These are phyloP conservation scores for Kodamaea jinghongensis DNA, from an alignment of 805 yeast genomes.

Conservation along the genomic window DNA sequence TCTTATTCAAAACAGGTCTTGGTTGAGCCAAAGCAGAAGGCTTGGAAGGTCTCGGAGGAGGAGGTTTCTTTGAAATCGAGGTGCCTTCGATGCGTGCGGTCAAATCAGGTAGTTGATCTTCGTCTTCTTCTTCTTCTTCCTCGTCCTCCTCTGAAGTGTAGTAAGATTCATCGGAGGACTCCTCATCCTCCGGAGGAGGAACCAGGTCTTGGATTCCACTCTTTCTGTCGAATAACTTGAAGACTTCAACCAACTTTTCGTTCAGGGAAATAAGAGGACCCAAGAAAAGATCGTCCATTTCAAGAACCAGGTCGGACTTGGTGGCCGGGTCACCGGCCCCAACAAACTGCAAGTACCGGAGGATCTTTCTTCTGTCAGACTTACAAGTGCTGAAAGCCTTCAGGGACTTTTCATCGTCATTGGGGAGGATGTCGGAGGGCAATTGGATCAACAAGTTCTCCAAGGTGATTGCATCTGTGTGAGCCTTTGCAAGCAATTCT, in stretches of 20 bases:
- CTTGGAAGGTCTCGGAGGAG: constrained; percentile 26
- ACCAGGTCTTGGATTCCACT: constrained; percentile 40
- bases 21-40: constrained; percentile 15
- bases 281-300: constrained; percentile 69
- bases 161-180: constrained; percentile 35
- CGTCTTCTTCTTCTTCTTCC: constrained; percentile 28
- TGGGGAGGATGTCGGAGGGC: constrained; percentile 51
- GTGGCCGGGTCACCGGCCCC: constrained; percentile 45
- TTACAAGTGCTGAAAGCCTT: constrained; percentile 72
- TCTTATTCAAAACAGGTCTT: constrained; percentile 16
- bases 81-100: constrained; percentile 1
- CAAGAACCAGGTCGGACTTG: constrained; percentile 26
- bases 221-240: constrained; percentile 63
- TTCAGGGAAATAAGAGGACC: constrained; percentile 89
- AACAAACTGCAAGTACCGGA: constrained; percentile 79
- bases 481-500: constrained; percentile 67
- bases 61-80: constrained; percentile 8
- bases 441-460: constrained; percentile 45
- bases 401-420: constrained; percentile 62
- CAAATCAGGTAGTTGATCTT: constrained; percentile 2
- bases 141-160: constrained; percentile 39
- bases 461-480: constrained; percentile 69
- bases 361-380: constrained; percentile 68
- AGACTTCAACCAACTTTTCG: constrained; percentile 77
- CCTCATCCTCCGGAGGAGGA: constrained; percentile 35